Base-by-base conservation (phyloP, 2,329 filamentous ascomycete species). In the Fusarium brachygibbosum region DNA sequence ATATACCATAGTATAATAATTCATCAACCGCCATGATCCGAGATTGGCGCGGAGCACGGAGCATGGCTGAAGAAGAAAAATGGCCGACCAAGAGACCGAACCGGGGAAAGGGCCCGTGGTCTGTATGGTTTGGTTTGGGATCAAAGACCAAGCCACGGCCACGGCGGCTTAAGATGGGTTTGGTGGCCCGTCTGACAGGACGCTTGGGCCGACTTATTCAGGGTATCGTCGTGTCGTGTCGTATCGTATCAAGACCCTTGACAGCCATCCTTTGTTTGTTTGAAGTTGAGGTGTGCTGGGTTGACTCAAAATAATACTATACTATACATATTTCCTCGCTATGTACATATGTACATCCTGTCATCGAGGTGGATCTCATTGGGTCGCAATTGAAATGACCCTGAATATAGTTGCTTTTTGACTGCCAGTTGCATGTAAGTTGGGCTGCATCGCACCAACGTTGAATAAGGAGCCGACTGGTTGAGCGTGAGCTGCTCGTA, bases 31-130 rank as follows among this genome's bases (percentile, higher is more conserved):
- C 42, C 32, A 63, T 65, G 35, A 65, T 64, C 62, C 62, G 60
- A 59, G 60, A 65, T 48, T 65, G 60, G 60, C 40, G 60, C 53
- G 60, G 60, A 48, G 60, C 45, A 65, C 62, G 61, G 52, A 53
- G 55, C 63, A 63, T 54, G 52, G 65, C 57, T 66, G 51, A 59
- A 62, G 63, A 60, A 70, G 57, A 57, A 72, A 69, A 73, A 73
- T 58, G 58, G 61, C 71, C 71, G 71, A 72, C 71, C 63, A 74
- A 69, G 69, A 66, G 58, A 51, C 71, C 71, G 71, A 74, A 58
- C 64, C 65, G 69, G 71, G 71, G 70, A 74, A 65, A 60, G 63
- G 57, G 53, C 28, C 59, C 60, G 64, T 60, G 51, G 65, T 57
- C 60, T 35, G 41, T 45, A 29, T 45, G 42, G 34, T 37, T n/a